phyloP scores from a whole-genome alignment of 1,139 yeast genomes.

The Saccharomyces uvarum region DNA sequence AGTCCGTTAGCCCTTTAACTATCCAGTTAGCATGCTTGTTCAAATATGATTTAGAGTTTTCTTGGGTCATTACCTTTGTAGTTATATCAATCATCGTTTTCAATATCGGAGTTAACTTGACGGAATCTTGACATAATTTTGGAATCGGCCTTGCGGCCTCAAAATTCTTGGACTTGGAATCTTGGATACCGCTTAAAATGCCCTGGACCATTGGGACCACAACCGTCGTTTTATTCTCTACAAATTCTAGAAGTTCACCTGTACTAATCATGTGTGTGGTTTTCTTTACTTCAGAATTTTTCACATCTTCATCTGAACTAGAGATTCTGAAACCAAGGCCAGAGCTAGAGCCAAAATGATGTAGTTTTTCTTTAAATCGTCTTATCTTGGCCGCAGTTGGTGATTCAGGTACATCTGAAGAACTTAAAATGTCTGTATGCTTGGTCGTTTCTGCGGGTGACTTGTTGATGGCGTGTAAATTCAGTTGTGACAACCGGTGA shows the following conservation, averaged over 20 bases:
- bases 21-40: background rate
- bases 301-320: background rate
- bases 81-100: background rate
- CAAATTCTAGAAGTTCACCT: background rate
- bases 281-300: background rate
- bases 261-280: background rate
- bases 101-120: background rate
- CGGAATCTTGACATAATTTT: background rate
- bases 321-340: conserved; percentile 3
- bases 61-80: background rate
- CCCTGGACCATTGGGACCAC: background rate
- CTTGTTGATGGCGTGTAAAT: background rate
- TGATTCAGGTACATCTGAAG: background rate
- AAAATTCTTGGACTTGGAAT: background rate
- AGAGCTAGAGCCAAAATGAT: conserved; percentile 2
- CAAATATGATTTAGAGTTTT: background rate
- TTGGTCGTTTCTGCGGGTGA: background rate
- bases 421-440: conserved; percentile 29
- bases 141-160: background rate
- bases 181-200: background rate
- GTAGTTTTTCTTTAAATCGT: conserved; percentile 3
- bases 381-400: background rate
- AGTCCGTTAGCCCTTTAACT: background rate
- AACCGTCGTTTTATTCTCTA: background rate
- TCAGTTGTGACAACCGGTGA: background rate